Base-by-base conservation (phyloP, 371 early-diverging fungal species). In the Syncephalastrum contaminatum region DNA sequence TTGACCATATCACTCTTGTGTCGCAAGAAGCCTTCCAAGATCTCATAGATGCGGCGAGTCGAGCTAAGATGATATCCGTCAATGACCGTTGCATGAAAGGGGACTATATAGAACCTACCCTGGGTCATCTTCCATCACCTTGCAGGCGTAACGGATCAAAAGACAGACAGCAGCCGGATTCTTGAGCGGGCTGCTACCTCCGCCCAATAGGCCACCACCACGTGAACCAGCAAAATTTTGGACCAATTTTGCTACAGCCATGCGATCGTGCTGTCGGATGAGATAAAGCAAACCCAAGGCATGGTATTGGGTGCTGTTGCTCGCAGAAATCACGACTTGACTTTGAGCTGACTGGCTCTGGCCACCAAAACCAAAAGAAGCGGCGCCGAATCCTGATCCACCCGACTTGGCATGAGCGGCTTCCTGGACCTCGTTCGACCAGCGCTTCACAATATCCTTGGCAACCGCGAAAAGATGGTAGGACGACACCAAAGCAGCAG, bases 1-100 rank as follows among this genome's bases (percentile, higher is more conserved):
- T 91, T 91, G 51, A 99, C 98, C 92, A 98, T 95, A 61, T 99
- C 97, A 62, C 90, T 92, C 74, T 93, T 89, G 73, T 97, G 95
- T 60, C 93, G 77, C 53, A 97, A 78, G 87, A 89, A 96, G 21
- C 87, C 90, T 69, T 97, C 95, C 61, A 98, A 75, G 59, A 90
- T 63, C 47, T 90, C 88, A 65, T 89, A 91, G 56, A 98, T 80
- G 56, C 80, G 85, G 36, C 75, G 80, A 5, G 80, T 72, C 15
- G 91, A 81, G 55, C 92, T 90, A 24, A 14, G 14, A 21, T 0
- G 20, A 4, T 19, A 21, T 6, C 2, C 8, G n/a, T 21, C 36
- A 30, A 30, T 30, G 12, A 30, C 7, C n/a, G 13, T 47, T 42
- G 15, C 27, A 30, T 10, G 36, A 10, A 30, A 0, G 12, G 2